Conservation (phyloP, 2,329 filamentous ascomycete species). For the Trichoderma hamatum region DNA sequence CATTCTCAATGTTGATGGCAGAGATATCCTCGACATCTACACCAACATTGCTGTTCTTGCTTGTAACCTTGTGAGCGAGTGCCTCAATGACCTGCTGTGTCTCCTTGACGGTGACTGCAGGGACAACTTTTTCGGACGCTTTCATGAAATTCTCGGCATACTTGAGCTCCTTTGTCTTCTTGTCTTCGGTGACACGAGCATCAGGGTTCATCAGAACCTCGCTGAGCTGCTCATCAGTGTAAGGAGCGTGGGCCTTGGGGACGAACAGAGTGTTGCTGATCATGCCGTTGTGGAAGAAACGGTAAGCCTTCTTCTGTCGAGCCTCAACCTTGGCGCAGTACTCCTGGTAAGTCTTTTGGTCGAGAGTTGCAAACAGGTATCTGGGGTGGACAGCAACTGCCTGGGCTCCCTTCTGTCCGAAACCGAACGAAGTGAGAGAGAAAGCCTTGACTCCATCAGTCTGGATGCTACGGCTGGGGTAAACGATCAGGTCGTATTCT, state of each 20-base stretch:
- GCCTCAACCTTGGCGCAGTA: slow-evolving; percentile 90
- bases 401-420: slow-evolving; percentile 98
- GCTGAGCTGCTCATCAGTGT: slow-evolving; percentile 83
- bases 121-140: slow-evolving; percentile 58
- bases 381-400: slow-evolving; percentile 95
- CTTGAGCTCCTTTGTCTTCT: slow-evolving; percentile 78
- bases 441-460: slow-evolving; percentile 98
- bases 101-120: slow-evolving; percentile 57
- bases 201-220: slow-evolving; percentile 92
- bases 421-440: slow-evolving; percentile 98
- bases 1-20: slow-evolving; percentile 88
- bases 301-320: slow-evolving; percentile 97
- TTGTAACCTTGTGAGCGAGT: slow-evolving; percentile 64
- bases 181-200: slow-evolving; percentile 81
- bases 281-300: slow-evolving; percentile 97
- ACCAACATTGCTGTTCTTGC: slow-evolving; percentile 74
- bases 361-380: slow-evolving; percentile 93
- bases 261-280: slow-evolving; percentile 98
- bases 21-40: slow-evolving; percentile 91
- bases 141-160: slow-evolving; percentile 74
- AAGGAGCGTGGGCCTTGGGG: slow-evolving; percentile 89
- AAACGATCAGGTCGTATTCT: slow-evolving; percentile 96
- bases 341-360: slow-evolving; percentile 76
- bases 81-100: slow-evolving; percentile 78
- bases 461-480: slow-evolving; percentile 92